Evolutionary conservation across 2,329 filamentous ascomycete genomes (phyloP).

Genomic region (Chrysoporthe austroafricana): DNA sequence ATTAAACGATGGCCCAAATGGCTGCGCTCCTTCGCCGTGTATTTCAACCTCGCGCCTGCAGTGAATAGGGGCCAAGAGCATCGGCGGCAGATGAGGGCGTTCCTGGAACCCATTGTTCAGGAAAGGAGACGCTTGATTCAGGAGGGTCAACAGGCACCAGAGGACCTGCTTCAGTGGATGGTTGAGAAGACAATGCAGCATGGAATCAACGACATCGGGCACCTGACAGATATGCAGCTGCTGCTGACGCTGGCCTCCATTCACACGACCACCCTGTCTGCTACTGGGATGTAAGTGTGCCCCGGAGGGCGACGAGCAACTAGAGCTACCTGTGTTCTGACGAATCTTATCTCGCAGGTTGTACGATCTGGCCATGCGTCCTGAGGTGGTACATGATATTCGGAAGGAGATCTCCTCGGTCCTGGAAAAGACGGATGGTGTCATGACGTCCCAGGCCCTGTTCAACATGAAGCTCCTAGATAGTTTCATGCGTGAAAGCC

Average conservation of each 20-base stretch:
- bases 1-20: conserved; percentile 32
- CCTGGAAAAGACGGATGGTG: conserved; percentile 35
- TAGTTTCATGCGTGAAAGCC: conserved; percentile 29
- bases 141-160: conserved; percentile 34
- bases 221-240: conserved; percentile 44
- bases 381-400: conserved; percentile 52
- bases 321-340: background rate
- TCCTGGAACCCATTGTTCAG: conserved; percentile 31
- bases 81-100: conserved; percentile 18
- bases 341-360: conserved; percentile 32
- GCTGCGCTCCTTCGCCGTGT: conserved; percentile 12
- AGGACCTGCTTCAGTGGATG: conserved; percentile 48
- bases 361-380: conserved; percentile 51
- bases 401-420: conserved; percentile 50
- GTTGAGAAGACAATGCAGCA: conserved; percentile 30
- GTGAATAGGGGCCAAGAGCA: conserved; percentile 16
- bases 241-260: conserved; percentile 49
- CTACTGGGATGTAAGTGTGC: conserved; percentile 43
- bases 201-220: conserved; percentile 32
- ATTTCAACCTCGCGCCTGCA: conserved; percentile 14
- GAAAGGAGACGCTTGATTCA: conserved; percentile 24
- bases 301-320: no score
- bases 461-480: conserved; percentile 30
- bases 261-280: conserved; percentile 47
- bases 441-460: conserved; percentile 28